Conservation (phyloP, 106 monocot species). For the Allium fistulosum region DNA sequence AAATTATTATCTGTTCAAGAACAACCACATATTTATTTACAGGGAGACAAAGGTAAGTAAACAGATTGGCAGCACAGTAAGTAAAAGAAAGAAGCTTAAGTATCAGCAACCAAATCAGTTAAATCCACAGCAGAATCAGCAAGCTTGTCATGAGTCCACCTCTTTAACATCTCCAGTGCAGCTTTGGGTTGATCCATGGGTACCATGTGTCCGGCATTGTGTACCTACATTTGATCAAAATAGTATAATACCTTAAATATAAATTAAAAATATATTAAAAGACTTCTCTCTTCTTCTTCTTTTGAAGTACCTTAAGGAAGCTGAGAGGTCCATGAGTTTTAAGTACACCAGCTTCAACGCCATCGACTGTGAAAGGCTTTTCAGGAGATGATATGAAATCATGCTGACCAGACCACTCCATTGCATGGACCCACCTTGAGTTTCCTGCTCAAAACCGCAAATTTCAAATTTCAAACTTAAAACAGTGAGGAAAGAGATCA, state of each 20-base stretch:
- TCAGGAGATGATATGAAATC: constrained; percentile 38
- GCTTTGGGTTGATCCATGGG: constrained; percentile 91
- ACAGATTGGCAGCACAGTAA: too few species aligned
- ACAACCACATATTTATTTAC: too few species aligned
- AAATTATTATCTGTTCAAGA: too few species aligned
- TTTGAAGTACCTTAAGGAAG: constrained; percentile 64
- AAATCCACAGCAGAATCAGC: constrained; percentile 6
- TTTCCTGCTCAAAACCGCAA: constrained; percentile 41
- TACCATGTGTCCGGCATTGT: constrained; percentile 90
- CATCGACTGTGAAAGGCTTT: constrained; percentile 52
- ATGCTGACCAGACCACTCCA: constrained; percentile 90
- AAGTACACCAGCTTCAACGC: constrained; percentile 55
- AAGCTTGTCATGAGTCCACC: constrained; percentile 67
- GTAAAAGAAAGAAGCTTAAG: not conserved
- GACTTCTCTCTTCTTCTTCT: too few species aligned
- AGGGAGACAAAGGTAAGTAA: too few species aligned
- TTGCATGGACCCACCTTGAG: constrained; percentile 89
- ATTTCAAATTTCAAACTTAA: not conserved
- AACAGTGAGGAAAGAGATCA: not conserved
- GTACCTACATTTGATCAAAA: constrained; percentile 28
- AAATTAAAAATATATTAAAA: too few species aligned
- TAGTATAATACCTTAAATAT: too few species aligned
- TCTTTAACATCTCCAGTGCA: constrained; percentile 74
- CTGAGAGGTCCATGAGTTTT: constrained; percentile 73
- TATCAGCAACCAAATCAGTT: constrained; percentile 2